Evolutionary conservation across 2,329 filamentous ascomycete genomes (phyloP).

Genomic region (Sclerotinia sclerotiorum): DNA sequence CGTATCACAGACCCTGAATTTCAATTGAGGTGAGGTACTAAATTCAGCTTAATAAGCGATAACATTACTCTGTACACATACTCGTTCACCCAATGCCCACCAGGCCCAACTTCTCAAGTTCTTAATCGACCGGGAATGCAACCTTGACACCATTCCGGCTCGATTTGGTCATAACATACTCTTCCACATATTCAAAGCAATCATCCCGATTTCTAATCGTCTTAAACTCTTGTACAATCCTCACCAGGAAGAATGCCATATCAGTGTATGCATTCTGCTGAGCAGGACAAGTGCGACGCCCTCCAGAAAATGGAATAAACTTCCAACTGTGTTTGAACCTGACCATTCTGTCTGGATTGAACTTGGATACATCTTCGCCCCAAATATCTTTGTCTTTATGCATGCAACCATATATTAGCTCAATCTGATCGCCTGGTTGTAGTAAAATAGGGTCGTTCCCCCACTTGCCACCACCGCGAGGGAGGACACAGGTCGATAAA

Average conservation of each 20-base stretch:
- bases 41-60: not conserved
- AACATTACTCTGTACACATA: no score
- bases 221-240: slow-evolving; percentile 17
- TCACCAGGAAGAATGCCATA: slow-evolving; percentile 10
- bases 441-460: slow-evolving; percentile 35
- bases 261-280: slow-evolving; percentile 22
- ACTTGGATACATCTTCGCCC: slow-evolving; percentile 42
- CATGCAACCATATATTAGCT: slow-evolving; percentile 37
- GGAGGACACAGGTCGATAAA: slow-evolving; percentile 28
- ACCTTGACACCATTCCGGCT: slow-evolving; percentile 15
- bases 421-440: slow-evolving; percentile 28
- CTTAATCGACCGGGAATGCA: not conserved
- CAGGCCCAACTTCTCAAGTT: not conserved
- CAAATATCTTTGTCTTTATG: slow-evolving; percentile 44
- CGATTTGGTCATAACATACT: slow-evolving; percentile 12
- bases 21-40: not conserved
- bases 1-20: not conserved
- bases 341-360: slow-evolving; percentile 45
- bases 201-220: slow-evolving; percentile 15
- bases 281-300: slow-evolving; percentile 17
- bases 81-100: no score
- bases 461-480: slow-evolving; percentile 37
- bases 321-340: slow-evolving; percentile 38
- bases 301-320: slow-evolving; percentile 18
- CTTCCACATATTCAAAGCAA: slow-evolving; percentile 13